A percentile compares a stretch with the other conserved stretches of the same genome.
phyloP scores from a whole-genome alignment of 345 rosid genomes.

The Clarkia xantiana region DNA sequence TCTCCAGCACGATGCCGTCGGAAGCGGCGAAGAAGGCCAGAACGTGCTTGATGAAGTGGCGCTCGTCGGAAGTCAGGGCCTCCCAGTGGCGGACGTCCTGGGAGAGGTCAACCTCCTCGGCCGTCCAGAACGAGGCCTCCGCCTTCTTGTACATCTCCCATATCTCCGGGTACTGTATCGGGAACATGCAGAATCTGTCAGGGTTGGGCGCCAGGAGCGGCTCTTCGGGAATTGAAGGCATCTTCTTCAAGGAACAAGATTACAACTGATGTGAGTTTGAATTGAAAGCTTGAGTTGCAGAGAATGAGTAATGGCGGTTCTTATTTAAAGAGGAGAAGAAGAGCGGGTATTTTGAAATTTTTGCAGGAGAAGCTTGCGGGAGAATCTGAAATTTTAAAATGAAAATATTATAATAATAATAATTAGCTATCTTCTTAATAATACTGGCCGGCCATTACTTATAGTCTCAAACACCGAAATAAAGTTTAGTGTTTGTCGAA shows the following conservation, averaged over 20 bases:
- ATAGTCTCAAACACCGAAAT: no score
- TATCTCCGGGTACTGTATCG: slow-evolving; percentile 68
- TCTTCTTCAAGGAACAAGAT: slow-evolving; percentile 6
- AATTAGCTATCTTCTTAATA: not conserved
- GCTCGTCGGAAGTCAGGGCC: slow-evolving; percentile 44
- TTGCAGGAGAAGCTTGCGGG: not conserved
- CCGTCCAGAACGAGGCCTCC: slow-evolving; percentile 94
- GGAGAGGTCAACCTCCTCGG: slow-evolving; percentile 89
- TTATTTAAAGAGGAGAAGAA: not conserved
- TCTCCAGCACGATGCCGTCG: slow-evolving; percentile 80
- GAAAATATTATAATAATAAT: not conserved
- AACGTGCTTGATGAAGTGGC: slow-evolving; percentile 74
- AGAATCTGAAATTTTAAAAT: not conserved
- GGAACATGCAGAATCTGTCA: slow-evolving; percentile 85
- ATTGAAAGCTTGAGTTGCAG: not conserved
- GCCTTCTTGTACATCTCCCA: slow-evolving; percentile 99
- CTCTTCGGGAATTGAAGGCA: slow-evolving; percentile 77
- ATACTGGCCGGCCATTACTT: no score
- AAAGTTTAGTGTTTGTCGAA: no score
- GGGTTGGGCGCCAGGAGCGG: slow-evolving; percentile 62
- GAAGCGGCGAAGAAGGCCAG: slow-evolving; percentile 95
- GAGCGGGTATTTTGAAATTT: not conserved
- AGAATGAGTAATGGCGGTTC: not conserved
- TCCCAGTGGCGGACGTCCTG: slow-evolving; percentile 69
- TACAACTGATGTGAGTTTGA: not conserved